Evolutionary conservation across 495 filamentous ascomycete genomes (phyloP).

Genomic region (Articulospora tetracladia): DNA sequence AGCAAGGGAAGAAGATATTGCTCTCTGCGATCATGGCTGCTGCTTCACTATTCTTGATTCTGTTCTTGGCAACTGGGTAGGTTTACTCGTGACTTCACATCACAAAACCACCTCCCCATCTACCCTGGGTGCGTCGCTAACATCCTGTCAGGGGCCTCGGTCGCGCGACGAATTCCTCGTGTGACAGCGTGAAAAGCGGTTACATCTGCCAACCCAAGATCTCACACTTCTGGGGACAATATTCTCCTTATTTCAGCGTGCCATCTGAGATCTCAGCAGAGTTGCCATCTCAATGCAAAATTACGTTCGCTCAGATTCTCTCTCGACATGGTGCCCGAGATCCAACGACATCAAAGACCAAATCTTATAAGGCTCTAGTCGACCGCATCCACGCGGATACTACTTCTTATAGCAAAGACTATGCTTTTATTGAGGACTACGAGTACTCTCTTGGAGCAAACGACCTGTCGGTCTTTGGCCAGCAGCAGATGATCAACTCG

Average conservation of each 20-base stretch:
- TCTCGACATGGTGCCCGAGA: slow-evolving; percentile 82
- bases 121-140: background rate
- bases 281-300: slow-evolving; percentile 57
- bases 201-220: slow-evolving; percentile 57
- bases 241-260: slow-evolving; percentile 77
- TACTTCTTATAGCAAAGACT: slow-evolving; percentile 50
- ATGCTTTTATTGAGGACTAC: slow-evolving; percentile 64
- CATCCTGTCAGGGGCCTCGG: background rate
- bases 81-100: background rate
- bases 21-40: slow-evolving; percentile 2
- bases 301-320: slow-evolving; percentile 76
- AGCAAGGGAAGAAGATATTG: background rate
- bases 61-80: slow-evolving; percentile 18
- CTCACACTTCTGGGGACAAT: slow-evolving; percentile 79
- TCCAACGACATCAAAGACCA: slow-evolving; percentile 62
- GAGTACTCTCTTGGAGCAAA: slow-evolving; percentile 71
- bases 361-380: slow-evolving; percentile 51
- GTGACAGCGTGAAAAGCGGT: slow-evolving; percentile 57
- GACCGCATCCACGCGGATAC: slow-evolving; percentile 58
- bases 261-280: slow-evolving; percentile 54
- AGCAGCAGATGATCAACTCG: slow-evolving; percentile 70
- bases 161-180: slow-evolving; percentile 27
- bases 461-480: slow-evolving; percentile 67
- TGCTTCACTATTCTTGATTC: slow-evolving; percentile 12
- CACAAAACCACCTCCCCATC: background rate